These are phyloP conservation scores for Rhizopus delemar DNA, from an alignment of 371 early-diverging fungal genomes.

Conservation along the genomic window DNA sequence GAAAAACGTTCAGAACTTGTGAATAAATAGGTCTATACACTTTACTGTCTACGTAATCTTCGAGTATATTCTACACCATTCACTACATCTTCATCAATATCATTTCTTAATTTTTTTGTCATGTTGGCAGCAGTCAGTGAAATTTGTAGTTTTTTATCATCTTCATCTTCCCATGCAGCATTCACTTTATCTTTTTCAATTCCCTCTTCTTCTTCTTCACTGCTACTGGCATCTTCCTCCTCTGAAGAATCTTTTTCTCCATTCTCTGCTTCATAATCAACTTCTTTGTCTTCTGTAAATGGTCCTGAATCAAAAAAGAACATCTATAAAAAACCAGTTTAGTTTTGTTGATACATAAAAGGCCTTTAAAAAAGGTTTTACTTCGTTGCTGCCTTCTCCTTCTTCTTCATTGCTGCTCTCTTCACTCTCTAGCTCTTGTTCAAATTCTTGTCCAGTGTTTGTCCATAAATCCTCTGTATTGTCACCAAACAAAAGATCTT, in stretches of 20 bases:
- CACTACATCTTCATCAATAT: slow-evolving; percentile 73
- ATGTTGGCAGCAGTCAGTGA: slow-evolving; percentile 66
- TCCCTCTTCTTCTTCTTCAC: slow-evolving; percentile 23
- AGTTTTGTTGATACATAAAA: neutral
- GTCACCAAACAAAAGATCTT: slow-evolving; percentile 69
- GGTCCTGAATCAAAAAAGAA: slow-evolving; percentile 53
- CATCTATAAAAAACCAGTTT: slow-evolving; percentile 13
- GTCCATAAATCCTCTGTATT: slow-evolving; percentile 38
- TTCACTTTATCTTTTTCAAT: slow-evolving; percentile 28
- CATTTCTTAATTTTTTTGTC: slow-evolving; percentile 76
- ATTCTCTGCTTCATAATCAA: slow-evolving; percentile 37
- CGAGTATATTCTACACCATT: slow-evolving; percentile 79
- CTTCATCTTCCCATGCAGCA: slow-evolving; percentile 81
- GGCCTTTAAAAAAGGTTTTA: neutral
- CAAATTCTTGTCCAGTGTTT: slow-evolving; percentile 37
- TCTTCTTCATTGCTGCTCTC: slow-evolving; percentile 20
- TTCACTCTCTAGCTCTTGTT: slow-evolving; percentile 8
- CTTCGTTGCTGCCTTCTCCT: slow-evolving; percentile 22
- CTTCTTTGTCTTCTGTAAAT: slow-evolving; percentile 21
- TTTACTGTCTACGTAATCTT: slow-evolving; percentile 79
- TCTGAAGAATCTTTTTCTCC: slow-evolving; percentile 12
- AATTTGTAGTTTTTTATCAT: slow-evolving; percentile 66
- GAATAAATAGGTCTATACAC: slow-evolving; percentile 1
- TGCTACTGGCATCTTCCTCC: slow-evolving; percentile 24
- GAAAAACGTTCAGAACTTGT: neutral